Percentiles rank a stretch among this genome's conserved stretches.
phyloP scores from a whole-genome alignment of 1,284 basidiomycete species.

The Filobasidium uniguttulatum region DNA sequence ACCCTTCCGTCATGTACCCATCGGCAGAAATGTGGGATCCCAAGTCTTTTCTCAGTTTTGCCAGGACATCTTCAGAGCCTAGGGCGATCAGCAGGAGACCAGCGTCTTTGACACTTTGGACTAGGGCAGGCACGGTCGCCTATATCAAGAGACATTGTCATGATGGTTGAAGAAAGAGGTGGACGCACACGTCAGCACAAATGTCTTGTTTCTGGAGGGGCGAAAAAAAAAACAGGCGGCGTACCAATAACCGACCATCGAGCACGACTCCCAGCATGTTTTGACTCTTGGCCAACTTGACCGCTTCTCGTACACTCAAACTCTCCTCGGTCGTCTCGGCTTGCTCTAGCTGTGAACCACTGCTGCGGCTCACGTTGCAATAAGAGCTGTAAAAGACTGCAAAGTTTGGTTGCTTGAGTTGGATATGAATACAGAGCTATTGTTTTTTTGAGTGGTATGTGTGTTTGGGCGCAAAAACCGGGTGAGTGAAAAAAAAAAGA shows the following conservation, averaged over 20 bases:
- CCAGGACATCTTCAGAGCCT: slow-evolving; percentile 44
- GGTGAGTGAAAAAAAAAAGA: no score
- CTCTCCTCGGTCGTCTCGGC: slow-evolving; percentile 37
- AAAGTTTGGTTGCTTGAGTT: slow-evolving; percentile 92
- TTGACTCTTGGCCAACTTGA: slow-evolving; percentile 86
- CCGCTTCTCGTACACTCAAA: slow-evolving; percentile 70
- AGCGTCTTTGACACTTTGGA: slow-evolving; percentile 71
- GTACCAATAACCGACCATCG: slow-evolving; percentile 72
- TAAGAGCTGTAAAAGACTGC: slow-evolving; percentile 88
- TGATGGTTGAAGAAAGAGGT: background rate
- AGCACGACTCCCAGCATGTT: slow-evolving; percentile 88
- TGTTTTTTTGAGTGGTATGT: no score
- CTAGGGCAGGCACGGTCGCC: slow-evolving; percentile 61
- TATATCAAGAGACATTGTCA: slow-evolving; percentile 10
- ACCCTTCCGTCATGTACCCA: slow-evolving; percentile 34
- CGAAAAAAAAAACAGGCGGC: slow-evolving; percentile 20
- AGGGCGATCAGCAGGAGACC: slow-evolving; percentile 76
- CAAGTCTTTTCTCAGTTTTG: slow-evolving; percentile 22
- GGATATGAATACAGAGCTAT: slow-evolving; percentile 50
- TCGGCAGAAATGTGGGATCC: slow-evolving; percentile 32
- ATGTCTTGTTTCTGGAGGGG: background rate
- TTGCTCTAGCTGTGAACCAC: slow-evolving; percentile 24
- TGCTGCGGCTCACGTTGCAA: slow-evolving; percentile 51
- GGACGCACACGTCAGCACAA: slow-evolving; percentile 1
- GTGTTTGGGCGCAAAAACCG: no score